These are phyloP conservation scores for Xerocomus nothofagi DNA, from an alignment of 1,284 basidiomycete genomes.

Conservation along the genomic window DNA sequence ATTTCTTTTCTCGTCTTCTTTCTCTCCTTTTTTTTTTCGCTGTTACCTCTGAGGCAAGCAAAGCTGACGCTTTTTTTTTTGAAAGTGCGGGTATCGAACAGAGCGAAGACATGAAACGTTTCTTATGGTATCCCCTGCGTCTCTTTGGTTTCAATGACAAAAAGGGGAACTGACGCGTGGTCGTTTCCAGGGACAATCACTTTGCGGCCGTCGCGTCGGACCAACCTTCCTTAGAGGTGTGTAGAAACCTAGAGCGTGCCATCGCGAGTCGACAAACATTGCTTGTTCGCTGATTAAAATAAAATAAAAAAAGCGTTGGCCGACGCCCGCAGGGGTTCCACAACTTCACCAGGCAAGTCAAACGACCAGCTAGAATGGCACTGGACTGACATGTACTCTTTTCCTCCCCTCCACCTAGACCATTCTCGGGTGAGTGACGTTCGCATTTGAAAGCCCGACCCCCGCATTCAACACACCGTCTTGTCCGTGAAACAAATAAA, in stretches of 20 bases:
- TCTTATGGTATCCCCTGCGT: constrained; percentile 50
- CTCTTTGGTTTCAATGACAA: neutral
- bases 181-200: constrained; percentile 65
- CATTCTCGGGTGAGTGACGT: constrained; percentile 51
- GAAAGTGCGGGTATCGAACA: constrained; percentile 63
- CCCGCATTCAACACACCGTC: neutral
- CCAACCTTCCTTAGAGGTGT: constrained; percentile 71
- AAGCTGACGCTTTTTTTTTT: neutral
- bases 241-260: neutral
- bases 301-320: constrained; percentile 50
- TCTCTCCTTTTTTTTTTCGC: too few relatives aligned
- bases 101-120: constrained; percentile 68
- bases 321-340: constrained; percentile 42
- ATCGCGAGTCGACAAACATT: neutral
- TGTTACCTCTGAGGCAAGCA: too few relatives aligned
- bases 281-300: neutral
- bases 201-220: constrained; percentile 75
- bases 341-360: constrained; percentile 57
- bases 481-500: neutral
- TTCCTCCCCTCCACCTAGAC: constrained; percentile 41
- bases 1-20: too few relatives aligned
- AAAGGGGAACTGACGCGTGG: neutral
- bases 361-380: neutral
- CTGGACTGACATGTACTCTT: constrained; percentile 1
- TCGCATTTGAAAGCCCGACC: neutral